Evolutionary conservation across 768 basidiomycete species (phyloP), one percentile per base, ranked within the genome.

Genomic region (Pholiota conissans): DNA sequence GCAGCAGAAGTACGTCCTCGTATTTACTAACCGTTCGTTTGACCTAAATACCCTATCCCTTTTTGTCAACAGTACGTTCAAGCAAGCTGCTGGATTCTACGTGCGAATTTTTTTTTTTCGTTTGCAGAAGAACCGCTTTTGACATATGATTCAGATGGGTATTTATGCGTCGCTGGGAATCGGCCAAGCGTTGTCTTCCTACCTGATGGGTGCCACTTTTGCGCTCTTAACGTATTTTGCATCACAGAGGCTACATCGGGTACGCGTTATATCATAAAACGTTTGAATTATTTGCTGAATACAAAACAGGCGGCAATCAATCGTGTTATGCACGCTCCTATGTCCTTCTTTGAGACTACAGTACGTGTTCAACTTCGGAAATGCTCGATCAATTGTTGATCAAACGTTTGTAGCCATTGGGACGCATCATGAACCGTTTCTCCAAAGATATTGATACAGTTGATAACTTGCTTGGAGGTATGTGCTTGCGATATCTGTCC

Each of bases 301-400:
- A n/a, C 11, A n/a, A 35, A 39, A 27, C 16, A 87, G 85, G 73
- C 71, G 58, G 85, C 90, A 5, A 82, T 91, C 54, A 72, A 76
- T 7, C 83, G 87, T 20, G 82, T 94, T 48, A 83, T 95, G 81
- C 83, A 86, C 67, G 91, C 92, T 0, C 93, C 93, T 0, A 93
- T 92, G 87, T 85, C 84, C 6, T 95, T 93, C 75, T 95, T 93
- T 67, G 94, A 95, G 67, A 93, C 87, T 1, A 91, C 90, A 5
- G 86, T 87, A 65, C 64, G 77, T 65, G 32, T 48, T 14, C 16
- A 24, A 39, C 9, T 20, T 20, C 22, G 48, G 11, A 32, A 26
- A 7, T 30, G 28, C n/a, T 46, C 42, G 13, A 13, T 7, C 8
- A 20, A 20, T 57, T 46, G 30, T 34, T 53, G 29, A 55, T 62